A percentile compares a stretch with the other conserved stretches of the same genome.
phyloP scores from a whole-genome alignment of 495 filamentous ascomycete genomes.

The Xylaria nigripes region DNA sequence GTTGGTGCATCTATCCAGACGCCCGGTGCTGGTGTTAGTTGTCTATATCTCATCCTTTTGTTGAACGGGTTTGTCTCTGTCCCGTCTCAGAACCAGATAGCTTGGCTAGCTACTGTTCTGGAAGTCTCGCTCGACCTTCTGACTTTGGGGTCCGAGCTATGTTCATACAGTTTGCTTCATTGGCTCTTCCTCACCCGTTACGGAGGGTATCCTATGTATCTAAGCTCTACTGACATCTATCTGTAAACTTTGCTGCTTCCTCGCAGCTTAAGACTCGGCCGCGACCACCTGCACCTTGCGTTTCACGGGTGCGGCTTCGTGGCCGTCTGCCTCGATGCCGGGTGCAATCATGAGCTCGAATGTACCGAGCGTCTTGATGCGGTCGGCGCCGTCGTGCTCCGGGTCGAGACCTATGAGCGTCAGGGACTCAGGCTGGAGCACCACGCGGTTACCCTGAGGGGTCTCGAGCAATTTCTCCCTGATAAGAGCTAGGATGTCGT shows the following conservation, averaged over 20 bases:
- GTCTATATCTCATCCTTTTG: no score
- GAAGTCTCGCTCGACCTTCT: no score
- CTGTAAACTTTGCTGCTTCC: not conserved
- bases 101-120: no score
- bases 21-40: no score
- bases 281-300: constrained; percentile 29
- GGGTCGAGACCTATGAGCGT: constrained; percentile 25
- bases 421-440: constrained; percentile 27
- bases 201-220: no score
- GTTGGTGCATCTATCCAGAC: no score
- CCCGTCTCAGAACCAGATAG: no score
- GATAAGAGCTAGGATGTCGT: constrained; percentile 28
- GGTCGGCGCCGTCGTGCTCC: constrained; percentile 18
- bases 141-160: no score
- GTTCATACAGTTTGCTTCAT: no score
- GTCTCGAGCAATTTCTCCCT: constrained; percentile 23
- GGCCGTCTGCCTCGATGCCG: constrained; percentile 1
- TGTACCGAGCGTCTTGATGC: constrained; percentile 34
- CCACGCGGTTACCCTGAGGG: constrained; percentile 25
- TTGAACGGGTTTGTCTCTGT: no score
- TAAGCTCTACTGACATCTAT: no score
- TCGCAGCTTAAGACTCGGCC: constrained; percentile 8
- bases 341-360: constrained; percentile 29
- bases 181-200: no score
- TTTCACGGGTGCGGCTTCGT: constrained; percentile 20